phyloP scores from a whole-genome alignment of 2,329 filamentous ascomycete genomes.

The Alternaria arborescens region DNA sequence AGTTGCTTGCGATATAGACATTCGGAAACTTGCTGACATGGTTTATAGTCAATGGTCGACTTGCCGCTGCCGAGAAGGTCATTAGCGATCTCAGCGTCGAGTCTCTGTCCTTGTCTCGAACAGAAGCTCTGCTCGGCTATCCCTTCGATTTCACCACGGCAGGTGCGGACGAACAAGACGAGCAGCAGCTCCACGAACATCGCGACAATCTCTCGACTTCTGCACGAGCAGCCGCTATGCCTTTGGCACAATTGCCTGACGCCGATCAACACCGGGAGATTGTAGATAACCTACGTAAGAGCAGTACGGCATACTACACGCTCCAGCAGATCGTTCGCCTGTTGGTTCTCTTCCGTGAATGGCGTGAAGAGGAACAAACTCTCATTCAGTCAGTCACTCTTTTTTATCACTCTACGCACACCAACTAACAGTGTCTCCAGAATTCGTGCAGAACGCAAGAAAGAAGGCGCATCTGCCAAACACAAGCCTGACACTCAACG shows the following conservation, averaged over 20 bases:
- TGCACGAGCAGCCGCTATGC: conserved; percentile 28
- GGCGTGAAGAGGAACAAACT: conserved; percentile 54
- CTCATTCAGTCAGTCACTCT: conserved; percentile 43
- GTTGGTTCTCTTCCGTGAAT: conserved; percentile 54
- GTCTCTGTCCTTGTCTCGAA: conserved; percentile 54
- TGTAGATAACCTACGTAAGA: conserved; percentile 33
- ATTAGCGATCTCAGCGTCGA: conserved; percentile 61
- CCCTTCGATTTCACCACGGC: conserved; percentile 44
- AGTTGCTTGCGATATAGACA: conserved; percentile 51
- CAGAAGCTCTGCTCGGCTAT: conserved; percentile 53
- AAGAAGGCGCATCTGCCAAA: conserved; percentile 12
- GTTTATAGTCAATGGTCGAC: conserved; percentile 54
- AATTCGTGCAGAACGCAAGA: conserved; percentile 21
- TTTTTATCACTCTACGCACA: background rate
- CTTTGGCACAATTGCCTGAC: conserved; percentile 30
- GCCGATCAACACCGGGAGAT: conserved; percentile 30
- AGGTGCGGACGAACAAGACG: conserved; percentile 41
- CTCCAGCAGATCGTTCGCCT: conserved; percentile 54
- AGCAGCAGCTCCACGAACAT: conserved; percentile 28
- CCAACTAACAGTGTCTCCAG: conserved; percentile 19
- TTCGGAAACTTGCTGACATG: conserved; percentile 24
- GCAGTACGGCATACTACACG: conserved; percentile 52
- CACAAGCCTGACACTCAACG: conserved; percentile 37
- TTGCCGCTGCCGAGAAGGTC: conserved; percentile 65
- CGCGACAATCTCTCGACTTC: conserved; percentile 30